These are phyloP conservation scores for Rauvolfia tetraphylla DNA, from an alignment of 257 asterid genomes.

Conservation along the genomic window DNA sequence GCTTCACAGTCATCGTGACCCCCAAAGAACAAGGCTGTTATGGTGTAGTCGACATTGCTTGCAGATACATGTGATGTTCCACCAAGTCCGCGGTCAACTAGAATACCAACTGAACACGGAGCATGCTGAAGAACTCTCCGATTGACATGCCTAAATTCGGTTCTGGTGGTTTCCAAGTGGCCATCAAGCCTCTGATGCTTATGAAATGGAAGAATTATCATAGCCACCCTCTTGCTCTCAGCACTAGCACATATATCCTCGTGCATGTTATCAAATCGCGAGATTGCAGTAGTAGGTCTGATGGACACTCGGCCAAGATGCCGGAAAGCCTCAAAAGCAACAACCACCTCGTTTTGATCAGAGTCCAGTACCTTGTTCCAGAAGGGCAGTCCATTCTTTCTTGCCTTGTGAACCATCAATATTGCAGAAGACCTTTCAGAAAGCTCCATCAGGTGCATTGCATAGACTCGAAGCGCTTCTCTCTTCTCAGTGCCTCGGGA, in stretches of 20 bases:
- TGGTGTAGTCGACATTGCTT: conserved; percentile 38
- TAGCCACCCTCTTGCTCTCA: conserved; percentile 35
- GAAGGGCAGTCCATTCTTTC: conserved; percentile 38
- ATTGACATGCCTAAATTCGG: conserved; percentile 40
- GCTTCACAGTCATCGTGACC: conserved; percentile 53
- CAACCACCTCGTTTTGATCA: conserved; percentile 30
- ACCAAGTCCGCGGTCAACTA: conserved; percentile 58
- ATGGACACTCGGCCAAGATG: conserved; percentile 44
- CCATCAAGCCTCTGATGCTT: conserved; percentile 49
- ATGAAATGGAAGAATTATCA: conserved; percentile 50
- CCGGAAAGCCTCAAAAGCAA: conserved; percentile 47
- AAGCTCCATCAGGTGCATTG: conserved; percentile 54
- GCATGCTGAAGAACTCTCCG: conserved; percentile 44
- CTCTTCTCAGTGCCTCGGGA: conserved; percentile 41
- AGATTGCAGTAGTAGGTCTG: conserved; percentile 51
- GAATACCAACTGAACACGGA: conserved; percentile 44
- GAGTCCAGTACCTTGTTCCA: conserved; percentile 23
- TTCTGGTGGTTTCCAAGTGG: conserved; percentile 41
- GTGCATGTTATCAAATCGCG: conserved; percentile 40
- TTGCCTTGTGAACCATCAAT: conserved; percentile 44
- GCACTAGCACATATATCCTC: conserved; percentile 44
- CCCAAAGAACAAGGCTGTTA: conserved; percentile 43
- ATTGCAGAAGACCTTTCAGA: conserved; percentile 51
- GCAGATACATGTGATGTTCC: conserved; percentile 51
- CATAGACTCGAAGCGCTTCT: conserved; percentile 45